Base-by-base conservation (phyloP, 768 basidiomycete genomes). In the Russula sp. region DNA sequence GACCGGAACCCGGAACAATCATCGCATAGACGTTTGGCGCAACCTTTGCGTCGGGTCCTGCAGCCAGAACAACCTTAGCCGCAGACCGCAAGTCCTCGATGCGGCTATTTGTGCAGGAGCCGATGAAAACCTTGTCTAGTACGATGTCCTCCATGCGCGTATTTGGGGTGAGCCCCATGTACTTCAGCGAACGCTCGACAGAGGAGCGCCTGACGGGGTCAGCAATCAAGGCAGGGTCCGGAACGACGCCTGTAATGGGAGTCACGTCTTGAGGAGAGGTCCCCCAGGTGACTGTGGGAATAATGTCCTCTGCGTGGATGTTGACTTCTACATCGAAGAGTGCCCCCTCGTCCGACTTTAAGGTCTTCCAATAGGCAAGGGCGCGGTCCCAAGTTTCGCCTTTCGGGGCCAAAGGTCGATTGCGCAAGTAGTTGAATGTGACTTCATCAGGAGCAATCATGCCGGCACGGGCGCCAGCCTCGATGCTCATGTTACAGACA, bases 401-500 rank as follows among this genome's bases (percentile, higher is more conserved):
- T 75, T 78, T 76, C 20, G 84, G 84, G 42, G 80, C 79, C 56
- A 86, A 76, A 31, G 84, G 84, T 47, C 83, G 77, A n/a, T 78
- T 80, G 59, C 78, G 77, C 55, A 86, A 79, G 74, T 86, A 86
- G 20, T 75, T 75, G 73, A 86, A 85, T 2, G 84, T 86, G 65
- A 79, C 76, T 54, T 84, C 80, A 70, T 86, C 84, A 0, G 84
- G 83, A 11, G 83, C 84, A 63, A 86, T 80, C 83, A 86, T 84
- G 53, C 84, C 84, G 0, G 84, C 84, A 53, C 84, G 77, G 47
- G 84, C 84, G 63, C 84, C 84, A 55, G 77, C 84, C 73, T 86
- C 84, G 71, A 86, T 86, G 55, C 82, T 82, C 84, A 86, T 85
- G 78, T 85, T 86, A 74, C 84, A 85, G 68, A 78, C 76, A 62